Base-by-base conservation (phyloP, 1,139 yeast genomes). In the Candida pseudoviswanathii region DNA sequence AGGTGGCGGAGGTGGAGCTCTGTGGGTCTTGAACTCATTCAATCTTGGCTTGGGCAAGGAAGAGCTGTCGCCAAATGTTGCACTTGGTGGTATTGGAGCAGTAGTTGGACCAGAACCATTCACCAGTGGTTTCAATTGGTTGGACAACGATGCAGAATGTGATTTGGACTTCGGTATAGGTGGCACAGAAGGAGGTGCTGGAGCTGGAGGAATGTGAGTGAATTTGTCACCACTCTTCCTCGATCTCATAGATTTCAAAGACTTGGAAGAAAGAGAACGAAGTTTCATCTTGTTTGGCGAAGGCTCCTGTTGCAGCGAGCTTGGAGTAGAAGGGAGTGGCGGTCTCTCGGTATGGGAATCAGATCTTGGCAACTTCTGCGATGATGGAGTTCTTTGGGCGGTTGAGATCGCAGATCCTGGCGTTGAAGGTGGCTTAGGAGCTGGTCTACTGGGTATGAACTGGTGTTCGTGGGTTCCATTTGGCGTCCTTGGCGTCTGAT, bases 391-490 rank as follows among this genome's bases (percentile, higher is more conserved):
- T 25, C 44, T 52, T 29, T 46, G 55, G 22, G 39, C n/a, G 51
- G 25, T 26, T 11, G 41, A 22, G 3, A 32, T 27, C 6, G 42
- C 22, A 33, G 51, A 32, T 34, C 41, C 21, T 43, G 54, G 45
- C 62, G 56, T 51, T 27, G 54, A 54, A 3, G 80, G 81, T 1
- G 81, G 81, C 53, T 79, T 80, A 41, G 90, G 90, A 0, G 90
- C 88, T 0, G 89, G 89, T 53, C 89, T 70, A 47, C 83, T 78
- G 5, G 89, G 89, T 50, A 84, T 81, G 54, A 79, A 84, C 58
- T 78, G 84, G 31, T 62, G 67, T 55, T 75, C 80, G 29, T 62
- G 67, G 54, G 75, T 80, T 26, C 34, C 39, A 25, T 55, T 56
- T 30, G 68, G 65, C 0, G 66, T 60, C 30, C 56, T 58, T 29